These are phyloP conservation scores for Phlebopus sp. DNA, from an alignment of 1,284 basidiomycete genomes.

Conservation along the genomic window DNA sequence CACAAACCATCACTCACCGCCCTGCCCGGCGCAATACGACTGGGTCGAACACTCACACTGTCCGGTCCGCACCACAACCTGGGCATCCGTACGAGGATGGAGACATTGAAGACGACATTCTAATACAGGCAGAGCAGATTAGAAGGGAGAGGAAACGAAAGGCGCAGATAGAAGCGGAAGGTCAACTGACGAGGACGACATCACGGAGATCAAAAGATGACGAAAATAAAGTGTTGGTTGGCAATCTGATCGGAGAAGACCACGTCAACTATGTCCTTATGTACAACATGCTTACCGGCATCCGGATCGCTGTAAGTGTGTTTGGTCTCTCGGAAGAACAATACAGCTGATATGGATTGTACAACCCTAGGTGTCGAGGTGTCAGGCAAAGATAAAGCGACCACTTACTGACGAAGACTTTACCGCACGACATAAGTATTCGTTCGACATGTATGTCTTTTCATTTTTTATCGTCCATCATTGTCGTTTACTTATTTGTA, in stretches of 20 bases:
- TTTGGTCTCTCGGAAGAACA: background rate
- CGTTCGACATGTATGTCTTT: slow-evolving; percentile 86
- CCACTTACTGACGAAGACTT: slow-evolving; percentile 88
- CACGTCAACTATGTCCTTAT: slow-evolving; percentile 99
- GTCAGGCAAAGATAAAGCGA: slow-evolving; percentile 91
- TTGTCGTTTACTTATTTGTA: background rate
- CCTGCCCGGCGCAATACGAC: slow-evolving; percentile 58
- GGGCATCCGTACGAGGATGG: slow-evolving; percentile 33
- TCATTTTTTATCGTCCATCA: background rate
- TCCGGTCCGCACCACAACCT: slow-evolving; percentile 19
- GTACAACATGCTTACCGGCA: slow-evolving; percentile 99
- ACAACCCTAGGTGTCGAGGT: slow-evolving; percentile 80
- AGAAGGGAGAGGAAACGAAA: slow-evolving; percentile 76
- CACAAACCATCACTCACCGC: slow-evolving; percentile 31
- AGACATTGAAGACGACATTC: slow-evolving; percentile 59
- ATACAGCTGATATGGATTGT: slow-evolving; percentile 20
- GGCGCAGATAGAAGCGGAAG: slow-evolving; percentile 47
- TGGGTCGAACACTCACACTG: slow-evolving; percentile 35
- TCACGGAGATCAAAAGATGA: slow-evolving; percentile 32
- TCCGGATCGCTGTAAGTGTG: slow-evolving; percentile 82
- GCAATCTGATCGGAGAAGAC: slow-evolving; percentile 94
- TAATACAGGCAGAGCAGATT: slow-evolving; percentile 81
- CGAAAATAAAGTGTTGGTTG: slow-evolving; percentile 72
- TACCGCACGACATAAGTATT: slow-evolving; percentile 88
- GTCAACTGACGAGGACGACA: slow-evolving; percentile 41